These are phyloP conservation scores for Eucalyptus globulus DNA, from an alignment of 345 rosid genomes.

Conservation along the genomic window DNA sequence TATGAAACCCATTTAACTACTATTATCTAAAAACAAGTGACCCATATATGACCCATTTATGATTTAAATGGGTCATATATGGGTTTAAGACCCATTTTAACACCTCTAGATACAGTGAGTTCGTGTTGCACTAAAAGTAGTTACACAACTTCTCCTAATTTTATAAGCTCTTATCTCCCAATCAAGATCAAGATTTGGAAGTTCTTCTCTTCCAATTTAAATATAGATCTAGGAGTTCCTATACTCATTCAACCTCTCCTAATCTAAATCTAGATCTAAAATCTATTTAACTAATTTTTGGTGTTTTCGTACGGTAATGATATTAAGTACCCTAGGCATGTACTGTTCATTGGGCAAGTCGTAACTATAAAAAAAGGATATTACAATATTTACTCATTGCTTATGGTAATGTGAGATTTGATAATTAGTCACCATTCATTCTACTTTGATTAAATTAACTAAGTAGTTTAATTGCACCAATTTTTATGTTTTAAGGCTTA, in stretches of 20 bases:
- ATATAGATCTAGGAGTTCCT: no score
- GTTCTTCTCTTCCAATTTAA: background rate
- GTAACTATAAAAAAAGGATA: rapidly evolving
- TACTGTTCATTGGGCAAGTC: rapidly evolving
- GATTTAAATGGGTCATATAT: no score
- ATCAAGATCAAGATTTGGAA: background rate
- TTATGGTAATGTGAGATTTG: background rate
- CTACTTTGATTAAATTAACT: background rate
- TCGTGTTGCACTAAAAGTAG: background rate
- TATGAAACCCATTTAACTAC: no score
- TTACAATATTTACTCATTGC: rapidly evolving
- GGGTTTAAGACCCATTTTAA: no score
- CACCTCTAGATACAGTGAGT: background rate
- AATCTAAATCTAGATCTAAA: background rate
- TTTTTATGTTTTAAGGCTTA: background rate
- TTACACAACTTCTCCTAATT: background rate
- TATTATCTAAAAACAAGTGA: no score
- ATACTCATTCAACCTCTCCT: rapidly evolving
- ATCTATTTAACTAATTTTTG: rapidly evolving
- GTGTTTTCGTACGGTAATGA: rapidly evolving
- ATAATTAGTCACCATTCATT: rapidly evolving
- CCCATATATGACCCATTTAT: no score
- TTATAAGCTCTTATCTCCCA: rapidly evolving
- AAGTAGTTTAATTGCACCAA: background rate
- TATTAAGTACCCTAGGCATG: background rate